phyloP scores from a whole-genome alignment of 176 grass and related monocot species.

The Canna indica region DNA sequence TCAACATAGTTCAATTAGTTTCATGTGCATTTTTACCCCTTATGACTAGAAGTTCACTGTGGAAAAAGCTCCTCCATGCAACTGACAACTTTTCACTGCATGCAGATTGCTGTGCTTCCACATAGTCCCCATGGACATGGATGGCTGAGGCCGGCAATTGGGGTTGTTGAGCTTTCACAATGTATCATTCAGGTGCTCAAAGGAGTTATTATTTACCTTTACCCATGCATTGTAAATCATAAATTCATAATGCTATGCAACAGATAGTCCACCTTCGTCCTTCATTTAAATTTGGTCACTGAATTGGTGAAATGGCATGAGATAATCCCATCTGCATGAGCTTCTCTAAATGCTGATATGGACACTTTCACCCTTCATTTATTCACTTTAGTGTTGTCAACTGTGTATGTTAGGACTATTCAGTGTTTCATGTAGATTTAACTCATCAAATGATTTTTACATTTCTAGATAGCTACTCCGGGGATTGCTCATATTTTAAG shows the following conservation, averaged over 20 bases:
- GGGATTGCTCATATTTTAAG: no score
- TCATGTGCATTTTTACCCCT: no score
- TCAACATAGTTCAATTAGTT: no score
- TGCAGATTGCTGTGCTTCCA: slow-evolving; percentile 88
- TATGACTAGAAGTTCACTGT: neutral
- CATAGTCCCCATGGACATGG: slow-evolving; percentile 63
- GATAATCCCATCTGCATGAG: no score
- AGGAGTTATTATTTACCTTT: neutral
- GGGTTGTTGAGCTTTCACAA: slow-evolving; percentile 96
- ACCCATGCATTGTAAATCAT: neutral
- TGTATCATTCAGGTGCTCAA: slow-evolving; percentile 74
- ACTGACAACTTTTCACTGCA: neutral
- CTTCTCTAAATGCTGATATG: no score
- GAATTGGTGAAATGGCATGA: no score
- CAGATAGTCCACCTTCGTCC: neutral
- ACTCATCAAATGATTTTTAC: no score
- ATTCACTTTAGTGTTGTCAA: no score
- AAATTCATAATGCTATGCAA: neutral
- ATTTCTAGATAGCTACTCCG: no score
- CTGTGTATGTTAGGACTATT: no score
- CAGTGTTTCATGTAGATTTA: no score
- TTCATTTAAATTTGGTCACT: neutral
- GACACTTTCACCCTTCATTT: no score
- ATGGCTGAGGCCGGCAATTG: slow-evolving; percentile 89
- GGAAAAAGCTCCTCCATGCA: neutral